A percentile compares a stretch with the other conserved stretches of the same genome.
Conservation (phyloP, 148 eudicot species). For the Linanthus parryae region DNA sequence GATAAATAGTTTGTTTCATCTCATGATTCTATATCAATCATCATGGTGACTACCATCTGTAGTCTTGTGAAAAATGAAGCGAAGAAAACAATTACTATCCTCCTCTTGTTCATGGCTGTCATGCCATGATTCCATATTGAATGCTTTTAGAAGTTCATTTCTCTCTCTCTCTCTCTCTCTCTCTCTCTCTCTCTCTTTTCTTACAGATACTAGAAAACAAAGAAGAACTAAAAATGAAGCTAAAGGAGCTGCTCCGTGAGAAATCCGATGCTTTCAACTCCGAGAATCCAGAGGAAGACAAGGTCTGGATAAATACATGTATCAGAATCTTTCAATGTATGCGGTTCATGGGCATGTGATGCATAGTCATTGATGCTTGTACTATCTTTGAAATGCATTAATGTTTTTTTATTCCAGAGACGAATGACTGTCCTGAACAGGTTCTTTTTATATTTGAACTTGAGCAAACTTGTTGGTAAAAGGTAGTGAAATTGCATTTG, state of each 20-base stretch:
- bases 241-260: conserved; percentile 71
- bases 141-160: no score
- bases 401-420: no score
- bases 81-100: background rate
- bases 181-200: conserved; percentile 8
- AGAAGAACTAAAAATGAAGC: conserved; percentile 76
- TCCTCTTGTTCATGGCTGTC: no score
- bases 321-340: background rate
- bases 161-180: conserved; percentile 15
- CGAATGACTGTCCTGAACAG: no score
- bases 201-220: conserved; percentile 64
- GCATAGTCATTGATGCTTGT: no score
- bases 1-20: no score
- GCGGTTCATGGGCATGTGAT: background rate
- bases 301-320: conserved; percentile 37
- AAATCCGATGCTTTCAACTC: conserved; percentile 77
- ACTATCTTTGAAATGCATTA: no score
- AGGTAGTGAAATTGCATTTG: no score
- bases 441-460: no score
- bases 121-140: no score
- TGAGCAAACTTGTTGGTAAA: no score
- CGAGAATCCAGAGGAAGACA: conserved; percentile 73
- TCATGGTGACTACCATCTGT: background rate
- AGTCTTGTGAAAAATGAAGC: background rate
- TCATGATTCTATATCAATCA: background rate